A percentile compares a stretch with the other conserved stretches of the same genome.
These are phyloP conservation scores for Thalassiosira sp. DNA, from an alignment of 352 stramenopile species.

Conservation along the genomic window DNA sequence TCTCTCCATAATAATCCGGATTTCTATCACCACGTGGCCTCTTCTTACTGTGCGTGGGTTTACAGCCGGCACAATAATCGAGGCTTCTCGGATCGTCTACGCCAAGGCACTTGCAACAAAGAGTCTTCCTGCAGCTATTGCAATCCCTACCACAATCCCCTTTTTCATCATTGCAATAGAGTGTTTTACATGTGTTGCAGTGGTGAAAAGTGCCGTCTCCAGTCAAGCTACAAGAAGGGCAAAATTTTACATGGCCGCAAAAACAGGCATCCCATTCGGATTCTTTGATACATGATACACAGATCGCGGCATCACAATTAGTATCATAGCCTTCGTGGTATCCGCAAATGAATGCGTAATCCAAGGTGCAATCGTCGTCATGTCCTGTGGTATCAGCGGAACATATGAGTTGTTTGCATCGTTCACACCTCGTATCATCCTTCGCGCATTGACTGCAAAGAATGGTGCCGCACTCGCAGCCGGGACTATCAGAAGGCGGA, in stretches of 20 bases:
- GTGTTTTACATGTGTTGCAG: not conserved
- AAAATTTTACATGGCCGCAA: not conserved
- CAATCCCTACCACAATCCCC: not conserved
- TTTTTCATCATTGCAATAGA: not conserved
- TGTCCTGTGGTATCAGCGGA: not conserved
- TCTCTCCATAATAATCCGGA: not conserved
- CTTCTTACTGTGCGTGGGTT: not conserved
- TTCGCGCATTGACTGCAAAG: not conserved
- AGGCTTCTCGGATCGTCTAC: not conserved
- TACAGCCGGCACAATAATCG: not conserved
- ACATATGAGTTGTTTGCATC: not conserved
- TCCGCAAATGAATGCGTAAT: not conserved
- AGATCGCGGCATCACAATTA: not conserved
- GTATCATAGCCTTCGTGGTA: not conserved
- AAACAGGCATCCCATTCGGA: not conserved
- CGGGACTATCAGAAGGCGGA: too few relatives aligned
- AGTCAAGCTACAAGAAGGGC: not conserved
- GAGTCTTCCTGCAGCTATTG: not conserved
- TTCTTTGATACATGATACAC: not conserved
- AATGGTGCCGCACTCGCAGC: not conserved
- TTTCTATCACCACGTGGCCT: not conserved
- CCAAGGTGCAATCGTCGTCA: not conserved
- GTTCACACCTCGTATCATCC: not conserved
- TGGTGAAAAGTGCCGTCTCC: not conserved
- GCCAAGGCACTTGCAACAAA: not conserved